Conservation (phyloP, 768 basidiomycete species). For the Amanita fuliginea region DNA sequence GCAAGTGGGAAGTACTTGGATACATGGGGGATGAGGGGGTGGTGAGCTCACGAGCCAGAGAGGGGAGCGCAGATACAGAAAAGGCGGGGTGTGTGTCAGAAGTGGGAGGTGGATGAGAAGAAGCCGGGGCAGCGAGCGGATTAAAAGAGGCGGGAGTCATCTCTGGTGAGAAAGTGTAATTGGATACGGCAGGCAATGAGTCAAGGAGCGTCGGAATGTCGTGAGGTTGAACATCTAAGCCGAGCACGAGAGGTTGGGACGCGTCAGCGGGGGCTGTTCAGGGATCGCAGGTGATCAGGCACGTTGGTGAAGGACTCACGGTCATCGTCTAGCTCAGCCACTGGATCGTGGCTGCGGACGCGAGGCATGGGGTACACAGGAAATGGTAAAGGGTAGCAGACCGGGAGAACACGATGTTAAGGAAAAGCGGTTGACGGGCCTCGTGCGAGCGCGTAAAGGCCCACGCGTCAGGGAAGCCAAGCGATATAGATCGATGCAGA, state of each 20-base stretch:
- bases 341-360: constrained; percentile 18
- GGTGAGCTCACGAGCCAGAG: background rate
- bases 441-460: constrained; percentile 6
- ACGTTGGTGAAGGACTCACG: constrained; percentile 15
- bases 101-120: constrained; percentile 16
- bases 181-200: constrained; percentile 38
- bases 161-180: constrained; percentile 54
- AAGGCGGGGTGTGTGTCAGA: constrained; percentile 13
- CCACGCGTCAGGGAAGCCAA: background rate
- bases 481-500: constrained; percentile 2
- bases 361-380: constrained; percentile 19
- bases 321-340: constrained; percentile 14
- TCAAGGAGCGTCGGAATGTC: constrained; percentile 46
- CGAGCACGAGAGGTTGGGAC: constrained; percentile 12
- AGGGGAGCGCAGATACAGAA: background rate
- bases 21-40: constrained; percentile 9
- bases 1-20: constrained; percentile 23
- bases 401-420: constrained; percentile 3
- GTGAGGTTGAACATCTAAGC: background rate
- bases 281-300: constrained; percentile 16
- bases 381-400: constrained; percentile 11
- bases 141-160: constrained; percentile 42
- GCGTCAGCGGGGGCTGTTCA: constrained; percentile 5
- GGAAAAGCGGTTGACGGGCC: constrained; percentile 7
- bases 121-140: constrained; percentile 11